Conservation (phyloP, 257 asterid species). For the Mitragyna speciosa region DNA sequence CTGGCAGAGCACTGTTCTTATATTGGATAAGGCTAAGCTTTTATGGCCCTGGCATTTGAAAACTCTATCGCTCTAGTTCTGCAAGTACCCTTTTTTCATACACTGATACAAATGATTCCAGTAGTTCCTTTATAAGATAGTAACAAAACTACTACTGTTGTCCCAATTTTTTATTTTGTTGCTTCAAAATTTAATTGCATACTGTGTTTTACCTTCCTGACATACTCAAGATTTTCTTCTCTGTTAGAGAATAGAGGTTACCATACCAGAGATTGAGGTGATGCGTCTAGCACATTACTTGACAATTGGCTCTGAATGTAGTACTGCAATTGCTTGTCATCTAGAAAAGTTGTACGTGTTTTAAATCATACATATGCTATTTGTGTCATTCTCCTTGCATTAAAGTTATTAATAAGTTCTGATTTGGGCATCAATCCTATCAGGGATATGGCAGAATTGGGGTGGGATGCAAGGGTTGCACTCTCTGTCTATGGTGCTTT, state of each 20-base stretch:
- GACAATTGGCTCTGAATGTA: conserved; percentile 87
- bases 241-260: conserved; percentile 65
- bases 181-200: not conserved
- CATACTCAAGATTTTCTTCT: not conserved
- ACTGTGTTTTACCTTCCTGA: not conserved
- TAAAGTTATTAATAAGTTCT: not conserved
- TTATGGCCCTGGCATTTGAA: not conserved
- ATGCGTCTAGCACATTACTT: conserved; percentile 88
- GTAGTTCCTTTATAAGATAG: not conserved
- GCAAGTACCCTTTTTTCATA: not conserved
- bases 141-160: too few relatives aligned
- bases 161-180: not conserved
- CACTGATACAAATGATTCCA: not conserved
- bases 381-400: not conserved
- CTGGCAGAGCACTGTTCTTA: not conserved
- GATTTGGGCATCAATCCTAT: conserved; percentile 2
- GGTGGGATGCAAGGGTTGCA: conserved; percentile 92
- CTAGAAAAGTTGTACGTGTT: conserved; percentile 52
- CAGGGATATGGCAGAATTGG: conserved; percentile 61
- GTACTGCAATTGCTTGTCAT: conserved; percentile 43
- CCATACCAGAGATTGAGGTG: conserved; percentile 79
- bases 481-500: conserved; percentile 67
- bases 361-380: not conserved
- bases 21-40: not conserved
- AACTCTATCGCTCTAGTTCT: not conserved